phyloP scores from a whole-genome alignment of 352 stramenopile genomes.

The Phytophthora meadii region DNA sequence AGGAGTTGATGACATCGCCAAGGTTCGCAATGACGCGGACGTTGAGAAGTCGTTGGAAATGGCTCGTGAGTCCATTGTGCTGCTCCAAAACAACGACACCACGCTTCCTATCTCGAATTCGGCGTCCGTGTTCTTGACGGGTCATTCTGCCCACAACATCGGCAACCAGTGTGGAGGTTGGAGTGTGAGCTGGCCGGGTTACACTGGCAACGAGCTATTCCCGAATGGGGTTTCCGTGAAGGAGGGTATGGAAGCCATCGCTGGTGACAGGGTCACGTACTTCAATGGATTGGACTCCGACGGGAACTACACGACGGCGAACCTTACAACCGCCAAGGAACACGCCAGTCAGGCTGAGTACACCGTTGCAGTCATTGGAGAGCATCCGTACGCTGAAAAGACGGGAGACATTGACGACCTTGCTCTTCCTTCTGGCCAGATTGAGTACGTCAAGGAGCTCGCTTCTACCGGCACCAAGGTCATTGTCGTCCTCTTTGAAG shows the following conservation, averaged over 20 bases:
- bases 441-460: no score
- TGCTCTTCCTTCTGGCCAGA: no score
- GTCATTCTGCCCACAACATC: constrained; percentile 35
- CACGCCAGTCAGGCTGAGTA: background rate
- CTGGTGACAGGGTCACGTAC: background rate
- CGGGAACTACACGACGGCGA: background rate
- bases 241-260: background rate
- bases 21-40: constrained; percentile 53
- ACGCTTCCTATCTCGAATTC: constrained; percentile 47
- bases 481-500: no score
- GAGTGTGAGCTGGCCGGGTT: constrained; percentile 73
- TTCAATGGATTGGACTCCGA: background rate
- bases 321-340: background rate
- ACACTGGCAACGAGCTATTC: background rate
- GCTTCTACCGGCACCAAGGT: no score
- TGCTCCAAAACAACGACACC: constrained; percentile 81
- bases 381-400: background rate
- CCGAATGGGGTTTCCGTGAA: background rate
- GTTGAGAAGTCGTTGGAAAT: constrained; percentile 56
- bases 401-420: no score
- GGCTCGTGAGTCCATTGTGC: constrained; percentile 74
- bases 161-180: constrained; percentile 41
- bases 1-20: constrained; percentile 41
- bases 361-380: background rate
- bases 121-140: constrained; percentile 40